Conservation (phyloP, 306 rosid species). For the Quercus berberidifolia region DNA sequence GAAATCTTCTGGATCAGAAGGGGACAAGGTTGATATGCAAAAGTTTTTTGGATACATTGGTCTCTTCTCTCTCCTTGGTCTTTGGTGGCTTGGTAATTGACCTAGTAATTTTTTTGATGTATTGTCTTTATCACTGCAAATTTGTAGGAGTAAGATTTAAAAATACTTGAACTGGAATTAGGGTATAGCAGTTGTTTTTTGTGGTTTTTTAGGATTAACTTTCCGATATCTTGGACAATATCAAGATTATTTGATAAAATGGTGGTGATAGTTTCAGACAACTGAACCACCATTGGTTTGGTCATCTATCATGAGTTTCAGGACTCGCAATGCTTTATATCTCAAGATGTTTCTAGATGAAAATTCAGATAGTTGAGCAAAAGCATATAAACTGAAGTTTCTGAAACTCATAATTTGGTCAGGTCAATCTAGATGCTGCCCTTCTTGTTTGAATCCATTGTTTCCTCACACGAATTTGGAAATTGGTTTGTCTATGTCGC, state of each 20-base stretch:
- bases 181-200: background rate
- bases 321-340: background rate
- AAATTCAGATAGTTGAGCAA: background rate
- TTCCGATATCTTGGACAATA: background rate
- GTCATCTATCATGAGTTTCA: background rate
- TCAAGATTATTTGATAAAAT: background rate
- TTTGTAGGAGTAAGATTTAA: background rate
- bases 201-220: background rate
- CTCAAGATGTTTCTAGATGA: background rate
- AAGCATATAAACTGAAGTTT: background rate
- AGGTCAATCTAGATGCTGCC: background rate
- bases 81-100: conserved; percentile 83
- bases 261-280: background rate
- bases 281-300: background rate
- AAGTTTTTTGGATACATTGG: conserved; percentile 73
- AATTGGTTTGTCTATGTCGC: background rate
- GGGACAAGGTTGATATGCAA: conserved; percentile 64
- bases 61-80: conserved; percentile 61
- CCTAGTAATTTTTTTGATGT: background rate
- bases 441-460: background rate
- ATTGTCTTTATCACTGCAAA: background rate
- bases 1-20: conserved; percentile 66
- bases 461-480: background rate
- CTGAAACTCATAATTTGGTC: background rate
- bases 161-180: background rate